phyloP scores from a whole-genome alignment of 345 rosid species.

The Lepidium sativum region DNA sequence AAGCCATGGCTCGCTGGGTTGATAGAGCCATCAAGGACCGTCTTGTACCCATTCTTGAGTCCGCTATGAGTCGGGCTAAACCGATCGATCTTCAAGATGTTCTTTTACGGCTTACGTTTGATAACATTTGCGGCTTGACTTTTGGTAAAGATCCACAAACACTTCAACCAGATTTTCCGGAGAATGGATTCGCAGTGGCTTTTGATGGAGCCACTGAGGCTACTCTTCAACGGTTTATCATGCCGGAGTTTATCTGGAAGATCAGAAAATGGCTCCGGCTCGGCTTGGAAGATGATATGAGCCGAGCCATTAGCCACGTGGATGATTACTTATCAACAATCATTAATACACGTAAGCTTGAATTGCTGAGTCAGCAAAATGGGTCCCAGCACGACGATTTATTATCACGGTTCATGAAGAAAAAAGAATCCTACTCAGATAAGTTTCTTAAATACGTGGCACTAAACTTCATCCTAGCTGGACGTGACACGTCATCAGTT shows the following conservation, averaged over 20 bases:
- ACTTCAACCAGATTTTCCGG: conserved; percentile 41
- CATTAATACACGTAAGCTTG: conserved; percentile 51
- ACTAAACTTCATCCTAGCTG: conserved; percentile 72
- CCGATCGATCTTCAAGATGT: conserved; percentile 65
- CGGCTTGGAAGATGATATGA: conserved; percentile 54
- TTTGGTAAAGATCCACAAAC: conserved; percentile 70
- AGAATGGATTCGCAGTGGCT: conserved; percentile 53
- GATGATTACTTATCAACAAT: conserved; percentile 49
- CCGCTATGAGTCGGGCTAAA: conserved; percentile 32
- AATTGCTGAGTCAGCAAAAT: conserved; percentile 31
- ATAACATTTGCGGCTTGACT: conserved; percentile 73
- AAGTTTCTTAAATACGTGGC: conserved; percentile 57
- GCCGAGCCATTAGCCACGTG: conserved; percentile 46
- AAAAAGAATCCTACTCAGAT: conserved; percentile 57
- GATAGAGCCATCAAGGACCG: conserved; percentile 57
- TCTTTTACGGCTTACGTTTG: conserved; percentile 66
- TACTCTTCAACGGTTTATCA: conserved; percentile 52
- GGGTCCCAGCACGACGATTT: conserved; percentile 55
- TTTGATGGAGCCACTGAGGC: conserved; percentile 79
- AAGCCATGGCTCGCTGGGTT: conserved; percentile 80
- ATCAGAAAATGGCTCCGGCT: conserved; percentile 53
- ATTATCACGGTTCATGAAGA: conserved; percentile 67
- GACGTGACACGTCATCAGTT: conserved; percentile 77
- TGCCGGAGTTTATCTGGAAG: conserved; percentile 61
- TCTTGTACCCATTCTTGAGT: conserved; percentile 52